These are phyloP conservation scores for Thalassiosira sp. DNA, from an alignment of 352 stramenopile species.

Conservation along the genomic window DNA sequence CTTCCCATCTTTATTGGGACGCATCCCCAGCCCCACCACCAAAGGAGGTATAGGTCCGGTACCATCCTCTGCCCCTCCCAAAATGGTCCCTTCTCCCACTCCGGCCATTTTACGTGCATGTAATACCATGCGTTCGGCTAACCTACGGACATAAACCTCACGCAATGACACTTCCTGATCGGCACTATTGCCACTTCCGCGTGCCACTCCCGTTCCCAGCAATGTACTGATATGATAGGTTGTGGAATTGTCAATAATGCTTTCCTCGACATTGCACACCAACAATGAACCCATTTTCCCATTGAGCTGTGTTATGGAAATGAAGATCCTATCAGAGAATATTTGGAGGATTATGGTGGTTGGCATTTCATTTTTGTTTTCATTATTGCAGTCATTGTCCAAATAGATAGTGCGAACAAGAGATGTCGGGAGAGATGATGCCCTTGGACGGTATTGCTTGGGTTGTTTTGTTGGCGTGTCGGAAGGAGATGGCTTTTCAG, in stretches of 20 bases:
- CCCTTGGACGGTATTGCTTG: conserved; percentile 25
- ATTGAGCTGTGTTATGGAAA: conserved; percentile 51
- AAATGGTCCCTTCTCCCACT: conserved; percentile 27
- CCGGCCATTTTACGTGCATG: conserved; percentile 33
- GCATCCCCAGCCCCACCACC: conserved; percentile 42
- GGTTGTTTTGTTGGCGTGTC: neutral
- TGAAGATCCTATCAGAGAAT: conserved; percentile 50
- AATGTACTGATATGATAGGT: conserved; percentile 51
- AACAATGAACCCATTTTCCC: conserved; percentile 50
- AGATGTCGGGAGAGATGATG: conserved; percentile 41
- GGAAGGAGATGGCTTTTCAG: neutral
- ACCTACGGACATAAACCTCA: conserved; percentile 41
- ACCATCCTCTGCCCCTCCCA: conserved; percentile 38
- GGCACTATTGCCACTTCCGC: neutral
- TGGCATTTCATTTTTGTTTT: conserved; percentile 9
- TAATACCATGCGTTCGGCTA: conserved; percentile 39
- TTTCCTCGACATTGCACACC: conserved; percentile 50
- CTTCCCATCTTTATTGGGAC: conserved; percentile 16
- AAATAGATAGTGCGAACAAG: conserved; percentile 35
- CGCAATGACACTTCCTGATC: conserved; percentile 28
- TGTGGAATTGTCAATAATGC: conserved; percentile 54
- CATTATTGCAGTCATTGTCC: neutral
- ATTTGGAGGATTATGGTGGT: conserved; percentile 44
- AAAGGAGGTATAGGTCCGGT: conserved; percentile 32
- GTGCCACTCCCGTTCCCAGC: conserved; percentile 31